Evolutionary conservation across 2,329 filamentous ascomycete genomes (phyloP), one percentile per base, ranked within the genome.

Genomic region (Hortaea sp.): DNA sequence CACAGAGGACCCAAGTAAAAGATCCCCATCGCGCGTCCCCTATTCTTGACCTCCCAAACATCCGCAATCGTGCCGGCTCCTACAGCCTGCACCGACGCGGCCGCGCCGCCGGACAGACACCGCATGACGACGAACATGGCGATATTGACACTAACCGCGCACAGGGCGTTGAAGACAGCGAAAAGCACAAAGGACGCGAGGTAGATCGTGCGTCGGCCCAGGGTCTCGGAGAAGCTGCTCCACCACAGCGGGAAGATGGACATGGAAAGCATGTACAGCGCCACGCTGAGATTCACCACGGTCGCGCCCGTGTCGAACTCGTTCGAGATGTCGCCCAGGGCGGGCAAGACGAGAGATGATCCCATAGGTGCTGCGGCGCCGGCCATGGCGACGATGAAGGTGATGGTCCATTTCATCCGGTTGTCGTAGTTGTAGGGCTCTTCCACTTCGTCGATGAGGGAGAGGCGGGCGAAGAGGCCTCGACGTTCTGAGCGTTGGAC

Each of bases 201-300:
- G 61, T 90, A 92, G 55, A 94, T 84, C n/a, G 79, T 81, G 20
- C 87, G 78, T 37, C 87, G 78, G 9, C 87, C 87, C 1, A 74
- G 60, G 4, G 67, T 67, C 56, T 92, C 87, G 6, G 83, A 87
- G 58, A 92, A 88, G 1, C 82, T 82, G 1, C 83, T 87, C 85
- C 85, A 92, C 86, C 86, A 92, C 0, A 94, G 72, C 0, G 87
- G 87, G 54, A 88, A 90, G 39, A 92, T 86, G 46, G 81, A 78
- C 85, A 92, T 63, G 55, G 77, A 71, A 4, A 92, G 71, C 85
- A 92, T 88, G 63, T 89, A 92, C 47, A 90, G 66, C 0, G 86
- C 83, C 0, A 92, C 77, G 0, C 82, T 82, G 47, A 92, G 60
- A 63, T 92, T 94, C 46, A 82, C 79, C 11, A 86, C 68, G 1